These are phyloP conservation scores for Kazachstania africana DNA, from an alignment of 805 yeast genomes.

Conservation along the genomic window DNA sequence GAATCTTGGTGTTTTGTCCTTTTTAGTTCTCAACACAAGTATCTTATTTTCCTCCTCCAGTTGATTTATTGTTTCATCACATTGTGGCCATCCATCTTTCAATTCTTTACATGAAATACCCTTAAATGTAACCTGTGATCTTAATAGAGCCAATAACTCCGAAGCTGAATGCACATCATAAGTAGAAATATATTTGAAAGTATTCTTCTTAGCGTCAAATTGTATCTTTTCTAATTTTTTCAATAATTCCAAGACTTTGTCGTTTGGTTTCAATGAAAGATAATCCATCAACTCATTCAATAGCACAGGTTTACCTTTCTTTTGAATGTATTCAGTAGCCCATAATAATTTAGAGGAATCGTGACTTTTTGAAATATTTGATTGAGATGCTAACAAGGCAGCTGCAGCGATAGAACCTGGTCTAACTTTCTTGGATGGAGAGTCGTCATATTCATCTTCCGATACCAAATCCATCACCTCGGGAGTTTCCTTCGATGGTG, in stretches of 20 bases:
- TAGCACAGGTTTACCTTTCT: slow-evolving; percentile 54
- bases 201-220: slow-evolving; percentile 46
- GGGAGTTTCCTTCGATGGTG: neutral
- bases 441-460: slow-evolving; percentile 15
- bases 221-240: slow-evolving; percentile 68
- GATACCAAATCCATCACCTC: slow-evolving; percentile 6
- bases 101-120: slow-evolving; percentile 75
- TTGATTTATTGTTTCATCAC: slow-evolving; percentile 64
- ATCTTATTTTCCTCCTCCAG: slow-evolving; percentile 69
- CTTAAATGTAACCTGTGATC: slow-evolving; percentile 74
- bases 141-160: slow-evolving; percentile 61
- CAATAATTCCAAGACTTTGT: slow-evolving; percentile 58
- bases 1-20: slow-evolving; percentile 84
- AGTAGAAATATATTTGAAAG: slow-evolving; percentile 78
- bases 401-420: slow-evolving; percentile 24
- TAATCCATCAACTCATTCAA: slow-evolving; percentile 56
- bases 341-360: slow-evolving; percentile 77
- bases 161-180: slow-evolving; percentile 77
- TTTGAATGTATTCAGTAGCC: slow-evolving; percentile 83
- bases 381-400: slow-evolving; percentile 20
- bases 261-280: slow-evolving; percentile 43
- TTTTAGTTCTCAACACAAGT: slow-evolving; percentile 77
- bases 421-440: slow-evolving; percentile 22
- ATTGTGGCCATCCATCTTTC: slow-evolving; percentile 83
- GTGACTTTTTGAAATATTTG: slow-evolving; percentile 32